Conservation (phyloP, 2,329 filamentous ascomycete species). For the Tolypocladium tundrense region DNA sequence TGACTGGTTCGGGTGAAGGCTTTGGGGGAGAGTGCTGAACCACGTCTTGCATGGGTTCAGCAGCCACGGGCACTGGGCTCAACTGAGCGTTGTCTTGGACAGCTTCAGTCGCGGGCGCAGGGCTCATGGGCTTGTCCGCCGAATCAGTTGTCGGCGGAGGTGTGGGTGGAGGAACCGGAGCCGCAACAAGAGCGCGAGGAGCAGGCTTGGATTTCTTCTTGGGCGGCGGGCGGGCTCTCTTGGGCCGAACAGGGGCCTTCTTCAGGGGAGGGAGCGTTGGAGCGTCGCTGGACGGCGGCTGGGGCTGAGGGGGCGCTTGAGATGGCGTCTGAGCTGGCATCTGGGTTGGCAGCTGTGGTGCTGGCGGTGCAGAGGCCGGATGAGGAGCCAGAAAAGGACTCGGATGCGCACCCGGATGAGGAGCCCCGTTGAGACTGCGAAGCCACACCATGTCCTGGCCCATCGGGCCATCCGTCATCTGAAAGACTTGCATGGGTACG, state of each 20-base stretch:
- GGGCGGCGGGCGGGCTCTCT: slow-evolving; percentile 5
- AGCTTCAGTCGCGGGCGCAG: slow-evolving; percentile 1
- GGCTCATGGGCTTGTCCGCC: slow-evolving; percentile 21
- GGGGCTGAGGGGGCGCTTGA: slow-evolving; percentile 1
- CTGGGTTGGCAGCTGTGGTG: background rate
- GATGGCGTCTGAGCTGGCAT: background rate
- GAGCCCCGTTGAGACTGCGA: slow-evolving; percentile 19
- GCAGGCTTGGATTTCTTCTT: slow-evolving; percentile 10
- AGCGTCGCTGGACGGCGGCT: slow-evolving; percentile 4
- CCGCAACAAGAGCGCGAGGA: background rate
- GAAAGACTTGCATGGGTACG: slow-evolving; percentile 33
- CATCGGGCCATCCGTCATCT: slow-evolving; percentile 23
- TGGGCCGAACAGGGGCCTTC: slow-evolving; percentile 7
- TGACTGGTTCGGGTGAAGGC: background rate
- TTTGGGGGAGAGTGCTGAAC: background rate
- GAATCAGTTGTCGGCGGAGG: slow-evolving; percentile 29
- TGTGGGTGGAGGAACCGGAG: slow-evolving; percentile 18
- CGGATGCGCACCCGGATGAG: slow-evolving; percentile 4
- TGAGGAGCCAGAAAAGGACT: background rate
- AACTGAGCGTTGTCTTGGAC: background rate
- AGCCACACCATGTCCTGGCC: slow-evolving; percentile 26
- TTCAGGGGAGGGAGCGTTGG: slow-evolving; percentile 13
- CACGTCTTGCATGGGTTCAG: background rate
- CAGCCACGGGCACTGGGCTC: background rate
- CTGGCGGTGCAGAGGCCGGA: background rate